Percentiles rank a stretch among this genome's conserved stretches.
These are phyloP conservation scores for Pyrenochaeta sp. DNA, from an alignment of 2,329 filamentous ascomycete species.

Conservation along the genomic window DNA sequence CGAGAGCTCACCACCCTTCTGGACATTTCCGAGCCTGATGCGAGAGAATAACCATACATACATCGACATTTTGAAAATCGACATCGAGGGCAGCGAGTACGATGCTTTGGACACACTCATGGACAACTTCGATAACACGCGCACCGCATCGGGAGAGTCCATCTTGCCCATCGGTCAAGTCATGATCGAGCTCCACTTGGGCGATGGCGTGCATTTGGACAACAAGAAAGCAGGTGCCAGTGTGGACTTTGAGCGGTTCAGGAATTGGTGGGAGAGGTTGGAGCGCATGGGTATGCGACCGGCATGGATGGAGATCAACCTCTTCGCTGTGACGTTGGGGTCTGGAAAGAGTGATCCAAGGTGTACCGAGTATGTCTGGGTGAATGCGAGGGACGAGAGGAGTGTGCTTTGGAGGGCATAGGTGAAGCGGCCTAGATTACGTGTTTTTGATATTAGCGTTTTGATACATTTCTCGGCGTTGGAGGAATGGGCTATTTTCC, in stretches of 20 bases:
- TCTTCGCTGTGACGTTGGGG: slow-evolving; percentile 41
- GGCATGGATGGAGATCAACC: slow-evolving; percentile 45
- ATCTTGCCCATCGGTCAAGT: slow-evolving; percentile 44
- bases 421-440: background rate
- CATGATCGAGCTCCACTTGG: slow-evolving; percentile 45
- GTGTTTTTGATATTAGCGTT: background rate
- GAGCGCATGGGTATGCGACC: slow-evolving; percentile 47
- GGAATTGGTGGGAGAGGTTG: slow-evolving; percentile 44
- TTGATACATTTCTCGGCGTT: too few species aligned
- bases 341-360: slow-evolving; percentile 36
- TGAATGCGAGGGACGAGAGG: slow-evolving; percentile 41
- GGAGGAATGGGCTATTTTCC: too few species aligned
- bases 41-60: slow-evolving; percentile 44
- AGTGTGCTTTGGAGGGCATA: slow-evolving; percentile 38
- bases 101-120: slow-evolving; percentile 41
- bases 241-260: slow-evolving; percentile 38
- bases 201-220: slow-evolving; percentile 23
- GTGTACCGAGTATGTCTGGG: slow-evolving; percentile 46
- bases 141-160: slow-evolving; percentile 23
- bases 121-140: slow-evolving; percentile 34
- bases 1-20: slow-evolving; percentile 32
- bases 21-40: slow-evolving; percentile 40
- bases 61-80: slow-evolving; percentile 46
- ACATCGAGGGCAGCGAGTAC: slow-evolving; percentile 45
- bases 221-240: slow-evolving; percentile 13